phyloP scores from a whole-genome alignment of 2,329 filamentous ascomycete genomes.

The Fusarium sp. region DNA sequence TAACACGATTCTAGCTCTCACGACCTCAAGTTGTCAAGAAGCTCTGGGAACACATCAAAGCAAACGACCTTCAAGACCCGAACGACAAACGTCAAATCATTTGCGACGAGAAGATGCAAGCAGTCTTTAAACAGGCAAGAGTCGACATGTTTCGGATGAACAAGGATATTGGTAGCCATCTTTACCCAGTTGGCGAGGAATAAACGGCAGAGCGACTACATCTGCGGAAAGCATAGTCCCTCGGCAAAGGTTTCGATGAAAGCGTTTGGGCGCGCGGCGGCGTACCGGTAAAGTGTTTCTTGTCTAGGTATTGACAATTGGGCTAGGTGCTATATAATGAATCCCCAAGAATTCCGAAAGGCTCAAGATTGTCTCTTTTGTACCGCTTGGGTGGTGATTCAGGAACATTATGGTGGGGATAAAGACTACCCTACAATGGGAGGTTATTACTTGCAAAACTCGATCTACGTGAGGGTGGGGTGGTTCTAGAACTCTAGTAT shows the following conservation, averaged over 20 bases:
- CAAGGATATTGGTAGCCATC: conserved; percentile 88
- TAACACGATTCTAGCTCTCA: conserved; percentile 69
- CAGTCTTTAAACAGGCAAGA: conserved; percentile 88
- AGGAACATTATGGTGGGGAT: neutral
- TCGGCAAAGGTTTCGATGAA: conserved; percentile 29
- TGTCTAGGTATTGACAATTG: neutral
- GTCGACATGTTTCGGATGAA: conserved; percentile 99
- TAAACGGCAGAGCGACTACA: conserved; percentile 3
- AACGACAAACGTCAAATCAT: conserved; percentile 89
- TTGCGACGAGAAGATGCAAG: conserved; percentile 90
- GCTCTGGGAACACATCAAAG: conserved; percentile 95
- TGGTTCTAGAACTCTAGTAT: neutral
- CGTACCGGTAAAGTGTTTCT: conserved; percentile 36
- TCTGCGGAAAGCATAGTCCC: neutral
- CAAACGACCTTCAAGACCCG: conserved; percentile 86
- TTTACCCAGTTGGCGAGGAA: conserved; percentile 79
- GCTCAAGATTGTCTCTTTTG: neutral
- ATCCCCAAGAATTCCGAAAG: neutral
- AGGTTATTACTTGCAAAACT: neutral
- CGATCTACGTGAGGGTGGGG: neutral
- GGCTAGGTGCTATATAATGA: conserved; percentile 6
- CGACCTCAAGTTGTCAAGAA: conserved; percentile 95
- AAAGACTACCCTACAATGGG: neutral
- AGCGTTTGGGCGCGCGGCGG: conserved; percentile 39
- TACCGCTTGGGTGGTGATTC: neutral